phyloP scores from a whole-genome alignment of 75 land plant species.

The Picea sitchensis region DNA sequence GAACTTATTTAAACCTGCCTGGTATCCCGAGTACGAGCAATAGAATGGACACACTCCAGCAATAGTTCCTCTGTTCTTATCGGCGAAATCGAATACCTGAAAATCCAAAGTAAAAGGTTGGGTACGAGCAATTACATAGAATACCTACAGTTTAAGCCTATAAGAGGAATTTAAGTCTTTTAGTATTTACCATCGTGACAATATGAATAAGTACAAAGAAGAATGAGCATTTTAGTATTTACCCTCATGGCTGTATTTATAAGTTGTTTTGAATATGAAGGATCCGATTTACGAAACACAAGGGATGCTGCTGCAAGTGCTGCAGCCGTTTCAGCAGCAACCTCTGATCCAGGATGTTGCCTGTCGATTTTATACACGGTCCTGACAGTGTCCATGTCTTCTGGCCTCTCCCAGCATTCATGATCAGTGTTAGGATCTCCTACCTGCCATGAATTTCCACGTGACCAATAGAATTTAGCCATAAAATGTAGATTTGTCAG shows the following conservation, averaged over 20 bases:
- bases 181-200: no score
- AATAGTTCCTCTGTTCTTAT: conserved; percentile 79
- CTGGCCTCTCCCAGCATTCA: conserved; percentile 91
- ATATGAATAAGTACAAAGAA: no score
- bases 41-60: conserved; percentile 90
- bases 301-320: conserved; percentile 92
- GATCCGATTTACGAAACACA: conserved; percentile 57
- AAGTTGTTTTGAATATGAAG: conserved; percentile 58
- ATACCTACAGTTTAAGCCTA: no score
- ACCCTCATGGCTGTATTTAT: conserved; percentile 59
- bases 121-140: no score
- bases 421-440: conserved; percentile 87
- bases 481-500: neutral
- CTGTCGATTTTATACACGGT: conserved; percentile 61
- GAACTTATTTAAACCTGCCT: conserved; percentile 27
- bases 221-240: neutral
- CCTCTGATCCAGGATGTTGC: conserved; percentile 76
- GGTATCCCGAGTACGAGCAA: conserved; percentile 84
- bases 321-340: conserved; percentile 91
- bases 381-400: conserved; percentile 90
- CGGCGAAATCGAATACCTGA: conserved; percentile 86
- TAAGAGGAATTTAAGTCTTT: neutral
- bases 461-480: neutral
- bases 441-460: conserved; percentile 33
- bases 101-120: no score